Evolutionary conservation across 2,329 filamentous ascomycete genomes (phyloP), one percentile per base, ranked within the genome.

Genomic region (Acarospora socialis): DNA sequence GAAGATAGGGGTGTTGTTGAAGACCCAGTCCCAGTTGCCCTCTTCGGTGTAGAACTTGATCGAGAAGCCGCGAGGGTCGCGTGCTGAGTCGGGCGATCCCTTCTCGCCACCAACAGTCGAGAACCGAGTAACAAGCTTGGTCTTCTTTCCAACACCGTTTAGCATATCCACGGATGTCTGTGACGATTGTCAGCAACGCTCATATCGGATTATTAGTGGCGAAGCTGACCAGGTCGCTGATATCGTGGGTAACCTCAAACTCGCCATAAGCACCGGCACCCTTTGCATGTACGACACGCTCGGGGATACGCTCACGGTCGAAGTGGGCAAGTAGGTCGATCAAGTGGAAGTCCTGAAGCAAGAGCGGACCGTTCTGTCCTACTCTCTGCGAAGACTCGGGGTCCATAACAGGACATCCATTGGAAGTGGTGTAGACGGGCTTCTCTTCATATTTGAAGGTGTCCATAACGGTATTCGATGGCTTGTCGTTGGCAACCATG

Each of bases 311-410:
- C 49, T 76, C 70, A 5, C 70, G 61, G 36, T 68, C 63, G 44
- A 76, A 76, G 45, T 75, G 70, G 2, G 71, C 63, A 1, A 76
- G 52, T 1, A 67, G 63, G 39, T 75, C 69, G 35, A 76, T 65
- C n/a, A 76, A 46, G 31, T 73, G 68, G n/a, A 68, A 71, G 43
- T 73, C 68, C 37, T 67, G 60, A 0, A 74, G 52, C 2, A 65
- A 50, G 2, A 57, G 53, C 4, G 67, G 50, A 6, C 61, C 60
- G 12, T 53, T 52, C 15, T 49, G 50, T 13, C 44, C 44, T 18
- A 53, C 47, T 9, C 46, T 41, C 17, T 44, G 42, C 7, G 44
- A 42, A 2, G 42, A 42, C 3, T 46, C 43, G 5, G 48, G 46
- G 32, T 50, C 37, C 20, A 28, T 28, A 23, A 46, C 29, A 4